Evolutionary conservation across 352 stramenopile species (phyloP).

Genomic region (Aphanomyces cochlioides): DNA sequence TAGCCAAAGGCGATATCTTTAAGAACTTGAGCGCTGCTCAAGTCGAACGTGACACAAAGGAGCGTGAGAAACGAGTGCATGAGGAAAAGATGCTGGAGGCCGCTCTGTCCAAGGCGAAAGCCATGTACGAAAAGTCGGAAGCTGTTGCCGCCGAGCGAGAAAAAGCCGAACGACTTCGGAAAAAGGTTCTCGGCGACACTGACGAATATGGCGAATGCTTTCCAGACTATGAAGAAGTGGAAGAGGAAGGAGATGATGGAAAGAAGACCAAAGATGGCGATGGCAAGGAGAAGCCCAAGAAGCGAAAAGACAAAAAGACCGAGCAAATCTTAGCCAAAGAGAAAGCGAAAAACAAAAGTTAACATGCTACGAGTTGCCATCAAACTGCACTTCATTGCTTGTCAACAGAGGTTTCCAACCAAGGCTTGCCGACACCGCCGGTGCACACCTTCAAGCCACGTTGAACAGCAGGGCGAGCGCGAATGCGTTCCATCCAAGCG

Average conservation of each 20-base stretch:
- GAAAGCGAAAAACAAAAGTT: neutral
- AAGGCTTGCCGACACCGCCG: neutral
- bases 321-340: slow-evolving; percentile 1
- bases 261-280: slow-evolving; percentile 25
- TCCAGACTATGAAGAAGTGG: slow-evolving; percentile 58
- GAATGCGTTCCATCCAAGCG: slow-evolving; percentile 28
- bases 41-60: slow-evolving; percentile 47
- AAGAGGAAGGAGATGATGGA: slow-evolving; percentile 38
- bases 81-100: slow-evolving; percentile 53
- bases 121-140: slow-evolving; percentile 45
- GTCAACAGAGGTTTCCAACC: neutral
- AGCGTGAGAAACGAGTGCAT: slow-evolving; percentile 44
- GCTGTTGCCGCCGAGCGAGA: slow-evolving; percentile 39
- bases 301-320: neutral
- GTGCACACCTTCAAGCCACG: slow-evolving; percentile 28
- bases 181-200: slow-evolving; percentile 37
- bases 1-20: slow-evolving; percentile 47
- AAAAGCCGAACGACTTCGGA: slow-evolving; percentile 35
- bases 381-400: too few relatives aligned
- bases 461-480: slow-evolving; percentile 29
- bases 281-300: neutral
- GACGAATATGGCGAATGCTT: slow-evolving; percentile 67
- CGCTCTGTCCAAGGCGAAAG: slow-evolving; percentile 52
- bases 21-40: slow-evolving; percentile 64
- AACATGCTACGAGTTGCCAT: too few relatives aligned